Conservation (phyloP, 2,329 filamentous ascomycete genomes). For the Ophiocordyceps sinensis region DNA sequence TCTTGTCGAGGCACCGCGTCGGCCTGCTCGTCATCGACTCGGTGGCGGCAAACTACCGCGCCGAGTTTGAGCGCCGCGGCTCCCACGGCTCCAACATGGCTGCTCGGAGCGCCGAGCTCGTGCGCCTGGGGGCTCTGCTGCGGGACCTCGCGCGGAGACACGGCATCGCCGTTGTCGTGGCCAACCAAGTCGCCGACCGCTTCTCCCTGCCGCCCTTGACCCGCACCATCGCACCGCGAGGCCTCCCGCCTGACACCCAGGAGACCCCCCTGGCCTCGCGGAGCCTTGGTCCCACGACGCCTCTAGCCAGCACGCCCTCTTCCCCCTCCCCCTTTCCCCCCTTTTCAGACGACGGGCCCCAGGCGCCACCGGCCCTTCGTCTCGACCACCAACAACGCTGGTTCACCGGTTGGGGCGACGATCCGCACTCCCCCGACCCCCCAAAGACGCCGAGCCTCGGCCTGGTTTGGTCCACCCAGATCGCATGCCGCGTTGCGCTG, state of each 20-base stretch:
- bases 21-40: slow-evolving; percentile 82
- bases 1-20: slow-evolving; percentile 59
- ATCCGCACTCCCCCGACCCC: slow-evolving; percentile 27
- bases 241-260: slow-evolving; percentile 12
- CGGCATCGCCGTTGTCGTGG: slow-evolving; percentile 72
- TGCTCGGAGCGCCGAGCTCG: slow-evolving; percentile 60
- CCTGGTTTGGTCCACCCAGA: slow-evolving; percentile 81
- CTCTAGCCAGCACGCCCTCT: slow-evolving; percentile 18
- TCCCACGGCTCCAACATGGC: slow-evolving; percentile 47
- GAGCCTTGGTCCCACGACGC: slow-evolving; percentile 19
- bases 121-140: slow-evolving; percentile 61
- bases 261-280: slow-evolving; percentile 34
- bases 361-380: slow-evolving; percentile 40
- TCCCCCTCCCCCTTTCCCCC: slow-evolving; percentile 21
- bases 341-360: slow-evolving; percentile 11
- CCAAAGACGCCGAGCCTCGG: slow-evolving; percentile 79
- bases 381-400: slow-evolving; percentile 86
- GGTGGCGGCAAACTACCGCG: slow-evolving; percentile 88
- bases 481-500: slow-evolving; percentile 68
- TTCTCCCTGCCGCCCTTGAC: slow-evolving; percentile 32
- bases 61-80: slow-evolving; percentile 59
- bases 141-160: slow-evolving; percentile 61
- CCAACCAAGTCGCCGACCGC: slow-evolving; percentile 90
- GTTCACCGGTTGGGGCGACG: slow-evolving; percentile 91
- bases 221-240: neutral